Base-by-base conservation (phyloP, 108 stramenopile genomes). In the Skeletonema tropicum region DNA sequence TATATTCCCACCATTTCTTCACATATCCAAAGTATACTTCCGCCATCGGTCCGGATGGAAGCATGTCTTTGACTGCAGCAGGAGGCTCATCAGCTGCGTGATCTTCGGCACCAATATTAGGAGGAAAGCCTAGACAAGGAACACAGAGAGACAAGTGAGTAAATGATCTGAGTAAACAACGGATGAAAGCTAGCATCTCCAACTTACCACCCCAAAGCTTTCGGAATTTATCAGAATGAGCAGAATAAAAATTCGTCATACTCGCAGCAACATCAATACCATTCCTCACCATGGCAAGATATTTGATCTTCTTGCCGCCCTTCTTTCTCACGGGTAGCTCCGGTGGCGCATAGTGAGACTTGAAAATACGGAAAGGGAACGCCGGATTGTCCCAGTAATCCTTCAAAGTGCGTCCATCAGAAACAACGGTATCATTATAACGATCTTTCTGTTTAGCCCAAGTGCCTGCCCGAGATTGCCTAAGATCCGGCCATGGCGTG, bases 311-410 rank as follows among this genome's bases (percentile, higher is more conserved):
- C 72, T 78, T 78, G 26, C 67, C 68, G 6, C 66, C 57, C 25
- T 46, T 69, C 74, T 70, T 77, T 26, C 70, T 57, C 29, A 76
- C 73, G 6, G 76, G 71, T 74, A 83, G 64, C 55, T 63, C 74
- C 35, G 72, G 57, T 19, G 85, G 80, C 19, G 58, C 57, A 55
- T 68, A 77, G 55, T 85, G 85, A 19, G 66, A 68, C 60, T 85
- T 85, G 72, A 85, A 85, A 33, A 85, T 68, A n/a, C 85, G 81
- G 52, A 81, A 85, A 1, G 85, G 85, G 66, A 82, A 85, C 8
- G 19, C 19, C 11, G 75, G 73, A 49, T 82, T 64, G 64, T 85
- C 85, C 85, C 85, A 85, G 57, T 62, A 57, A 42, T 85, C 48
- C 66, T 59, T 78, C 67, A 70, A 41, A n/a, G 30, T 35, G 9